Evolutionary conservation across 2,329 filamentous ascomycete species (phyloP).

Genomic region (Arthrobotrys entomopaga): DNA sequence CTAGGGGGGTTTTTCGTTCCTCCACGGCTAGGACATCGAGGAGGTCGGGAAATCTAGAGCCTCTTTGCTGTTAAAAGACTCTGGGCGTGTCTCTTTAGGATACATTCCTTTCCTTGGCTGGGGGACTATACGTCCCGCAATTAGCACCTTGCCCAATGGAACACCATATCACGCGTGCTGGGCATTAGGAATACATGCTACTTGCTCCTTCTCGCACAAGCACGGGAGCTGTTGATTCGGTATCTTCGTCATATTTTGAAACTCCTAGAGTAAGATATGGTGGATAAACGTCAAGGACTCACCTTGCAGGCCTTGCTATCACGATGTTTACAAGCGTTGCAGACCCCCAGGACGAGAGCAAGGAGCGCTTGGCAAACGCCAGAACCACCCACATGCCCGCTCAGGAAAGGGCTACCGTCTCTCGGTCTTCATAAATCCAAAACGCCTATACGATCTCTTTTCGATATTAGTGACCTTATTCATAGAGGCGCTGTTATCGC

Average conservation of each 20-base stretch:
- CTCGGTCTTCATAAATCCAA: slow-evolving; percentile 32
- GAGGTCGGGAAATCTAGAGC: slow-evolving; percentile 31
- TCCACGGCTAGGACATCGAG: slow-evolving; percentile 33
- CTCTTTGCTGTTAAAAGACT: slow-evolving; percentile 13
- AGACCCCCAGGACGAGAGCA: slow-evolving; percentile 22
- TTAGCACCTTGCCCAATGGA: slow-evolving; percentile 34
- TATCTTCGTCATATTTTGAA: slow-evolving; percentile 43
- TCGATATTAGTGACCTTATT: slow-evolving; percentile 16
- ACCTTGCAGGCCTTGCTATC: slow-evolving; percentile 1
- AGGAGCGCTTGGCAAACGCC: slow-evolving; percentile 26
- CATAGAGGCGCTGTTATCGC: slow-evolving; percentile 23
- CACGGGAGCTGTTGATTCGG: slow-evolving; percentile 34
- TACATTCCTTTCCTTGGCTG: slow-evolving; percentile 45
- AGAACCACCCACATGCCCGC: slow-evolving; percentile 1
- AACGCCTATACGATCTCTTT: slow-evolving; percentile 44
- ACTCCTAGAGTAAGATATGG: slow-evolving; percentile 43
- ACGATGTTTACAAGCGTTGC: slow-evolving; percentile 2
- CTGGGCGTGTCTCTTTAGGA: slow-evolving; percentile 10
- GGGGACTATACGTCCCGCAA: slow-evolving; percentile 15
- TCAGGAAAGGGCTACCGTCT: slow-evolving; percentile 23
- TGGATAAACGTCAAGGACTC: slow-evolving; percentile 29
- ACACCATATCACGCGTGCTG: slow-evolving; percentile 7
- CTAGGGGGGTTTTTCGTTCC: slow-evolving; percentile 27
- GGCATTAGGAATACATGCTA: slow-evolving; percentile 17
- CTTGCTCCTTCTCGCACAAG: slow-evolving; percentile 22